These are phyloP conservation scores for Penicillium tannophilum DNA, from an alignment of 495 filamentous ascomycete genomes.

Conservation along the genomic window DNA sequence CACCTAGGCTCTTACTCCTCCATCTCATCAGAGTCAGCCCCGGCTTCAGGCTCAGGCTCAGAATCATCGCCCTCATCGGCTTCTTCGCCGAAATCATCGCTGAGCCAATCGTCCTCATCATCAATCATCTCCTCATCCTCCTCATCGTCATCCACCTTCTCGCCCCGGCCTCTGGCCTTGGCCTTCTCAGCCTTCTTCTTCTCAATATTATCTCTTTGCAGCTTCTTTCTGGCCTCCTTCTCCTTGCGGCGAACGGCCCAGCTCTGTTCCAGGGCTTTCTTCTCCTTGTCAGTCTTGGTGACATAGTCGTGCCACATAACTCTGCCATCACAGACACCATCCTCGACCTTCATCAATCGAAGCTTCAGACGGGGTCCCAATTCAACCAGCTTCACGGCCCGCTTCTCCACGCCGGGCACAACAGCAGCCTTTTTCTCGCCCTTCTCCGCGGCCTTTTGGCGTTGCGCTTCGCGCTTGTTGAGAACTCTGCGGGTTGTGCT, in stretches of 20 bases:
- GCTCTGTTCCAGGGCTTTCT: slow-evolving; percentile 71
- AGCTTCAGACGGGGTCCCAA: slow-evolving; percentile 88
- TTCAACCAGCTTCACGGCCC: slow-evolving; percentile 88
- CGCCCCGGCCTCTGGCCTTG: slow-evolving; percentile 45
- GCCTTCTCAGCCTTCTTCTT: slow-evolving; percentile 70
- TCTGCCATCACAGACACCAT: slow-evolving; percentile 86
- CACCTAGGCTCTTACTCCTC: slow-evolving; percentile 31
- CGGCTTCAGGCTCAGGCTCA: neutral
- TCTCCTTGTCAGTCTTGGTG: slow-evolving; percentile 76
- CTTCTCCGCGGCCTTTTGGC: slow-evolving; percentile 47
- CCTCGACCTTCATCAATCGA: slow-evolving; percentile 93
- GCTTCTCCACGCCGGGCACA: slow-evolving; percentile 65
- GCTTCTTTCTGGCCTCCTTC: slow-evolving; percentile 77
- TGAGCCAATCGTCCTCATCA: slow-evolving; percentile 58
- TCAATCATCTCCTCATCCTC: slow-evolving; percentile 58
- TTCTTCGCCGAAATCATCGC: slow-evolving; percentile 59
- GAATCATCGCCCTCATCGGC: slow-evolving; percentile 42
- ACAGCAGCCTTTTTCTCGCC: slow-evolving; percentile 35
- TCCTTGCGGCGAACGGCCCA: slow-evolving; percentile 79
- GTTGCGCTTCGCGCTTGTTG: slow-evolving; percentile 62
- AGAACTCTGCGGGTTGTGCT: slow-evolving; percentile 69
- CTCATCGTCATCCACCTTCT: slow-evolving; percentile 52
- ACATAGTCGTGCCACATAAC: slow-evolving; percentile 98
- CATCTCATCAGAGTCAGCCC: slow-evolving; percentile 39
- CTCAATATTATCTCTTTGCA: slow-evolving; percentile 85